A percentile compares a stretch with the other conserved stretches of the same genome.
Conservation (phyloP, 116 monocot genomes). For the Posidonia oceanica region DNA sequence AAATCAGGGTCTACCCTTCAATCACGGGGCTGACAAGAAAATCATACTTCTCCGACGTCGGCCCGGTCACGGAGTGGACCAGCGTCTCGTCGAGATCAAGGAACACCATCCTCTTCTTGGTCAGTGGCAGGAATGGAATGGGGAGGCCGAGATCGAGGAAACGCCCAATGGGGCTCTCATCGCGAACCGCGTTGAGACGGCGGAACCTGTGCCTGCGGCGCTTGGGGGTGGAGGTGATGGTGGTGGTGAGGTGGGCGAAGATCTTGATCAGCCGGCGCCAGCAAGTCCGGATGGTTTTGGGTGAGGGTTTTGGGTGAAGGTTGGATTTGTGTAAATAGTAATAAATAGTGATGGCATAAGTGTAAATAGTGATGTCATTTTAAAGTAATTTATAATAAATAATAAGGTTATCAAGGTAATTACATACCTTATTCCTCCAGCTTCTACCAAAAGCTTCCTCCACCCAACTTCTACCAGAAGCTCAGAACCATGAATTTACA, state of each 20-base stretch:
- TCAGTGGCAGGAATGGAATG: slow-evolving; percentile 17
- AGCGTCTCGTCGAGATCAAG: slow-evolving; percentile 91
- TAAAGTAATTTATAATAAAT: too few relatives aligned
- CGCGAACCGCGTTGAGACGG: slow-evolving; percentile 24
- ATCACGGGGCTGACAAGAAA: slow-evolving; percentile 60
- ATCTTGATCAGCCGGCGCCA: slow-evolving; percentile 52
- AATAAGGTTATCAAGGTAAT: too few relatives aligned
- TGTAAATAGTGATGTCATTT: too few relatives aligned
- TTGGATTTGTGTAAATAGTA: too few relatives aligned
- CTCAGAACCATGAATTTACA: too few relatives aligned
- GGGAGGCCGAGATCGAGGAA: not conserved
- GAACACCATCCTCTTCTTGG: slow-evolving; percentile 41
- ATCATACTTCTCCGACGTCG: slow-evolving; percentile 33
- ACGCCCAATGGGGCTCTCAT: not conserved
- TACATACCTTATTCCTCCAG: too few relatives aligned
- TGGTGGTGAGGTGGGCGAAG: slow-evolving; percentile 33
- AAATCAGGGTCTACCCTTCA: slow-evolving; percentile 36
- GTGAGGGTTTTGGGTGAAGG: too few relatives aligned
- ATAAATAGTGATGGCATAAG: too few relatives aligned
- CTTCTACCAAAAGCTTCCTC: too few relatives aligned
- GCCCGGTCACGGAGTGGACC: slow-evolving; percentile 45
- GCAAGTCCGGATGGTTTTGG: slow-evolving; percentile 66
- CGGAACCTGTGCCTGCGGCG: slow-evolving; percentile 29
- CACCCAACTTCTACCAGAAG: too few relatives aligned
- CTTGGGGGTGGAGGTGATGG: slow-evolving; percentile 1